Evolutionary conservation across 108 stramenopile genomes (phyloP), one percentile per base, ranked within the genome.

Genomic region (Seminavis robusta): DNA sequence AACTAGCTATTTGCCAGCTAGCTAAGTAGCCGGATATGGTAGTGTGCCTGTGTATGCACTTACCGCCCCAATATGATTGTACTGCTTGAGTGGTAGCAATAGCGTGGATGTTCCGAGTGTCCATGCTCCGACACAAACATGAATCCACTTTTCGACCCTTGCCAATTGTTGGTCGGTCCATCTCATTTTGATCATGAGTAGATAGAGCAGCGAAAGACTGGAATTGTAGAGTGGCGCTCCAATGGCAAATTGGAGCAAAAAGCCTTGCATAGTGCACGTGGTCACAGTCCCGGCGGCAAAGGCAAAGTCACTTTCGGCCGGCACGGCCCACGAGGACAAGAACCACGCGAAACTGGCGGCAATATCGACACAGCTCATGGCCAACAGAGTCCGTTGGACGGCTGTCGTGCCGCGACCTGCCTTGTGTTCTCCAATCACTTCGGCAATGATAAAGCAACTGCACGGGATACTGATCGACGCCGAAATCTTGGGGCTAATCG

Each of bases 191-290:
- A 81, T 64, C 4, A 65, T 44, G 13, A 81, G 45, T 16, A 74
- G 27, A 41, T 74, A 81, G 34, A 63, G 77, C 7, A 77, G n/a
- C 0, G 72, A 36, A 39, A 81, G 49, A 19, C 68, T 58, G 20
- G 42, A 58, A 31, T 74, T 77, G 55, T 65, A 66, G 6, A 74
- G 52, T 6, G 63, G 60, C 3, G 70, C 61, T 7, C 68, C 71
- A 15, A 68, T 47, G 0, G 69, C 75, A n/a, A 74, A 24, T 37
- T 81, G 75, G 26, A 76, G 50, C 43, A 76, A 45, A 52, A 72
- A 81, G 5, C 80, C 80, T 56, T 81, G 80, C 21, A 65, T 59
- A 29, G 48, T 69, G 47, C 77, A 78, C 4, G 76, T 42, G 0
- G 59, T 63, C 2, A 17, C 19, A 27, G 68, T 78, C n/a, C 77